Evolutionary conservation across 441 rosid species (phyloP), one percentile per base, ranked within the genome.

Genomic region (Omphalea diandra): DNA sequence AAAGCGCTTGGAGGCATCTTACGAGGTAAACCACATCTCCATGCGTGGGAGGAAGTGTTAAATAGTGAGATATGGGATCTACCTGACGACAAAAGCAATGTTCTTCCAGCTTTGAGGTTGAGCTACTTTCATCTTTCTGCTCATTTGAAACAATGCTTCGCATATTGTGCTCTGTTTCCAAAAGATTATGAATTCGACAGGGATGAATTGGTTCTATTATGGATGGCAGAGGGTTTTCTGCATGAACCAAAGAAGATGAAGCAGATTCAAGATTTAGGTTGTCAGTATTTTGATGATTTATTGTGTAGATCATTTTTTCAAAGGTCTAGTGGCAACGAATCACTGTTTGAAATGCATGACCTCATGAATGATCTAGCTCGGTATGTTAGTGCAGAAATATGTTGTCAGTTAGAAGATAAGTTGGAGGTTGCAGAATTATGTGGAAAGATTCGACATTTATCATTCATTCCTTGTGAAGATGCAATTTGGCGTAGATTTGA

Each of bases 261-360:
- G 29, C 36, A 38, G 0, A 54, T 56, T 67, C 66, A 64, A 63
- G 67, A 71, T 20, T 27, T 64, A 10, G 83, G 79, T 6, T n/a
- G 24, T 8, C 67, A 44, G n/a, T 74, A 77, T 44, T 80, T 80
- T 55, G 20, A 68, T 3, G 75, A 71, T 27, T 26, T 80, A 35
- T 4, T 71, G 32, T 64, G 27, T 7, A 71, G 76, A 57, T 80
- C 79, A 3, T 77, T 77, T 49, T 77, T 80, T 47, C 76, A 74
- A 50, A 49, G 20, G 3, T 61, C 49, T 22, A 40, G 18, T 1
- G n/a, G 31, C 5, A 22, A 60, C 22, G 17, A 24, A 38, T n/a
- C 43, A 22, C 44, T 41, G 27, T 59, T 9, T 33, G 53, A 67
- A 22, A 80, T 80, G 81, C 81, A 76, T 56, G 69, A 67, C 46